phyloP scores from a whole-genome alignment of 2,329 filamentous ascomycete species.

The Ceratocystis cubensis region DNA sequence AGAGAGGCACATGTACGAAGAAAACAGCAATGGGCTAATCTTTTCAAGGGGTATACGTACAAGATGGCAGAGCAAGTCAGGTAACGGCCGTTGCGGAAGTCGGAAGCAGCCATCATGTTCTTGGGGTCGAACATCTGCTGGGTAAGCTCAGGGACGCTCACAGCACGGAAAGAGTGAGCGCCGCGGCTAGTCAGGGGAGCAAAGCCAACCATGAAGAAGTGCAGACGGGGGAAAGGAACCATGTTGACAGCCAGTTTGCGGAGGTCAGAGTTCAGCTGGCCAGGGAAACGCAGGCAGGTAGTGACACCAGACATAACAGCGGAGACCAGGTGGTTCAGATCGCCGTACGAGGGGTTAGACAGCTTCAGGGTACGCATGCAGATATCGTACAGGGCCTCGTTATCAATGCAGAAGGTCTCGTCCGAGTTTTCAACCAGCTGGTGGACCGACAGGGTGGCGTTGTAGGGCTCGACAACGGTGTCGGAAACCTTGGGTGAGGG shows the following conservation, averaged over 20 bases:
- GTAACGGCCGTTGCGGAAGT: slow-evolving; percentile 99
- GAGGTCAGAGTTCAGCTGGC: slow-evolving; percentile 98
- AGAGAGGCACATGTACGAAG: neutral
- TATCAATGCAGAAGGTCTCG: slow-evolving; percentile 99
- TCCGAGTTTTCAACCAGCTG: slow-evolving; percentile 99
- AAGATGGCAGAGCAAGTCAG: slow-evolving; percentile 99
- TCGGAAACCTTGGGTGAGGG: slow-evolving; percentile 99
- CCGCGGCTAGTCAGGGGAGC: slow-evolving; percentile 82
- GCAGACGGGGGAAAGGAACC: slow-evolving; percentile 98
- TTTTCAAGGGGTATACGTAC: slow-evolving; percentile 35
- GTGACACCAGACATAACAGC: slow-evolving; percentile 99
- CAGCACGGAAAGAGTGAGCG: slow-evolving; percentile 90
- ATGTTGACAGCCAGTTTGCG: slow-evolving; percentile 99
- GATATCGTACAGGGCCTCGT: slow-evolving; percentile 99
- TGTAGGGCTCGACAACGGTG: slow-evolving; percentile 99
- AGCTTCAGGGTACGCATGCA: slow-evolving; percentile 99
- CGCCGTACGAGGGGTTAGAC: slow-evolving; percentile 94
- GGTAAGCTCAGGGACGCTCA: slow-evolving; percentile 94
- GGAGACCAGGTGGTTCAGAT: slow-evolving; percentile 98
- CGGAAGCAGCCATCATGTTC: slow-evolving; percentile 99
- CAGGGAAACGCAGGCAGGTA: slow-evolving; percentile 96
- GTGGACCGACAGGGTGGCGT: slow-evolving; percentile 96
- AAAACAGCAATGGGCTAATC: too few species aligned
- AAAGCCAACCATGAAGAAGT: slow-evolving; percentile 99
- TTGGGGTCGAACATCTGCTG: slow-evolving; percentile 99